Percentiles rank a stretch among this genome's conserved stretches.
phyloP scores from a whole-genome alignment of 129 eudicot genomes.

The Tanacetum coccineum region DNA sequence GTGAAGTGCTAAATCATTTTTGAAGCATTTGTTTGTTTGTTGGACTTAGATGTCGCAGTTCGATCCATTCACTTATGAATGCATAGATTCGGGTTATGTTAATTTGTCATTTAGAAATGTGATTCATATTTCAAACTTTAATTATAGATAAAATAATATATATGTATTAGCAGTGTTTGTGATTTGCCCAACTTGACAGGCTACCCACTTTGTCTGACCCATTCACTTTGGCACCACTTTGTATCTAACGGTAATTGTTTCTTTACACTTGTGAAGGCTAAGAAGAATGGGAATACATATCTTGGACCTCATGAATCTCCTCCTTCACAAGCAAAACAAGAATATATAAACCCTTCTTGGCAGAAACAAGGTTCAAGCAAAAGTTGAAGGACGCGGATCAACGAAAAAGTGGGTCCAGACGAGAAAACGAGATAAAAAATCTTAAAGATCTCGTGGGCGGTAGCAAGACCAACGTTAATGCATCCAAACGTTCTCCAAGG shows the following conservation, averaged over 20 bases:
- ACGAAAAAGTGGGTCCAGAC: conserved; percentile 48
- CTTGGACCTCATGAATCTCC: conserved; percentile 99
- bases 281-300: conserved; percentile 66
- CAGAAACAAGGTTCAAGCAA: conserved; percentile 83
- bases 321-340: conserved; percentile 66
- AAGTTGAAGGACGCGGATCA: conserved; percentile 82
- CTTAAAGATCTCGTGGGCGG: conserved; percentile 82
- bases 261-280: conserved; percentile 48
- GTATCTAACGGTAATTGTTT: no score
- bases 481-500: conserved; percentile 50
- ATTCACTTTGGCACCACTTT: no score
- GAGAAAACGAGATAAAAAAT: conserved; percentile 75
- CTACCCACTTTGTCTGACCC: no score
- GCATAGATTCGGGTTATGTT: not conserved
- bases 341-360: conserved; percentile 45
- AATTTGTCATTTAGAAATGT: no score
- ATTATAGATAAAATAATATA: no score
- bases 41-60: no score
- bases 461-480: conserved; percentile 38
- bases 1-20: not conserved
- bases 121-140: no score
- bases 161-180: no score
- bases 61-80: no score
- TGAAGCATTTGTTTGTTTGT: not conserved
- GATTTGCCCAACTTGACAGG: no score